Evolutionary conservation across 2,329 filamentous ascomycete species (phyloP).

Genomic region (Pseudogymnoascus sp.): DNA sequence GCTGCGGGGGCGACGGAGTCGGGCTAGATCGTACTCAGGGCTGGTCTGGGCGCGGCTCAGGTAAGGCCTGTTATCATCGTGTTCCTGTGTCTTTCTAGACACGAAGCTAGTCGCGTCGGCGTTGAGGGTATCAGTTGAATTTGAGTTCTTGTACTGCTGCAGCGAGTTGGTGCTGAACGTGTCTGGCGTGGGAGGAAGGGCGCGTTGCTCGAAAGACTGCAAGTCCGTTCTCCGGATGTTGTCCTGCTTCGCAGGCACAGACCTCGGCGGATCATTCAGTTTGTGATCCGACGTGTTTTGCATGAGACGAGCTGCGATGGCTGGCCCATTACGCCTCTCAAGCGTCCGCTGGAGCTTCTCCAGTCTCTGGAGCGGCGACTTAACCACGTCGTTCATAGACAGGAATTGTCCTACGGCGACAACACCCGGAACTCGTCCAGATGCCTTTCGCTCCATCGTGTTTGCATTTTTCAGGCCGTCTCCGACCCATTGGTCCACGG

Average conservation of each 20-base stretch:
- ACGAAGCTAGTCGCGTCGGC: not conserved
- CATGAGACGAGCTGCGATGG: not conserved
- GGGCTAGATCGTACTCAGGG: not conserved
- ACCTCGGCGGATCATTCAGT: constrained; percentile 8
- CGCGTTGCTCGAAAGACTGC: constrained; percentile 26
- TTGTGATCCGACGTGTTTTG: not conserved
- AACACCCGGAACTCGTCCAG: constrained; percentile 3
- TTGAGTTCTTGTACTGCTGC: constrained; percentile 40
- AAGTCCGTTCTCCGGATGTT: not conserved
- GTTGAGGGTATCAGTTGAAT: constrained; percentile 40
- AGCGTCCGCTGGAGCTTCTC: constrained; percentile 36
- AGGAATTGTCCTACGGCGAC: constrained; percentile 29
- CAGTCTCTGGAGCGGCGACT: constrained; percentile 43
- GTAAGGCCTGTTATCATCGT: not conserved
- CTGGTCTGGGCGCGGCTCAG: not conserved
- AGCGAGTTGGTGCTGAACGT: constrained; percentile 27
- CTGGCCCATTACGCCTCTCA: constrained; percentile 13
- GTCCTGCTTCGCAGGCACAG: constrained; percentile 19
- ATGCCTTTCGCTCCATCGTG: constrained; percentile 22
- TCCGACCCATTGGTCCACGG: constrained; percentile 21
- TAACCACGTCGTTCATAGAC: constrained; percentile 39
- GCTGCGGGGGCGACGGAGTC: constrained; percentile 21
- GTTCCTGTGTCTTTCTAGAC: not conserved
- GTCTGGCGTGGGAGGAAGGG: constrained; percentile 30
- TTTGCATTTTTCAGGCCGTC: constrained; percentile 19